Evolutionary conservation across 2,329 filamentous ascomycete genomes (phyloP).

Genomic region (Diplodia seriata): DNA sequence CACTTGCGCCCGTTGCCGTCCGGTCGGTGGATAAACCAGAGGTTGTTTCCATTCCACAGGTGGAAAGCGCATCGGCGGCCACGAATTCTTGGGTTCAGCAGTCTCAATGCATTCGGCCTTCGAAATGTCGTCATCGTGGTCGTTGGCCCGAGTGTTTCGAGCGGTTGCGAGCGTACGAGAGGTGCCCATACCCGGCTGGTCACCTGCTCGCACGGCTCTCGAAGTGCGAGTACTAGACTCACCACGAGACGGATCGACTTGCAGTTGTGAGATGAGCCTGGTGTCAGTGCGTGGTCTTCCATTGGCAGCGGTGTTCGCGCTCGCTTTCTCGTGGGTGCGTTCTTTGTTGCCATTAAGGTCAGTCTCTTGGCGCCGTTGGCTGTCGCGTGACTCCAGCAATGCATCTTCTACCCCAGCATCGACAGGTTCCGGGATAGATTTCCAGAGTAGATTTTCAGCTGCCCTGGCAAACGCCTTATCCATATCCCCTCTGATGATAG

Average conservation of each 20-base stretch:
- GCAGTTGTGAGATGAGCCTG: constrained; percentile 9
- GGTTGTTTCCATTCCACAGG: constrained; percentile 48
- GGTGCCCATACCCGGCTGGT: neutral
- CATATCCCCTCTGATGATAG: neutral
- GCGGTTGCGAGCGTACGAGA: neutral
- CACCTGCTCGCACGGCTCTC: neutral
- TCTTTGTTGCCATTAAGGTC: constrained; percentile 11
- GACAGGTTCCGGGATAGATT: neutral
- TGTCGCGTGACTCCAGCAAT: constrained; percentile 16
- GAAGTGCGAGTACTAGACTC: constrained; percentile 15
- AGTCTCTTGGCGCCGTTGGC: constrained; percentile 18
- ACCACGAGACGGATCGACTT: neutral
- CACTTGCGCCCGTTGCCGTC: constrained; percentile 69
- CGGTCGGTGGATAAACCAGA: constrained; percentile 66
- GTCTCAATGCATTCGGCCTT: neutral
- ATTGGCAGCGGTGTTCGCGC: neutral
- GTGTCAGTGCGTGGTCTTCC: neutral
- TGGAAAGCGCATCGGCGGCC: neutral
- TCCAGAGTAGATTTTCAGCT: neutral
- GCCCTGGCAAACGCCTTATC: constrained; percentile 6
- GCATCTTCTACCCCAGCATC: constrained; percentile 2
- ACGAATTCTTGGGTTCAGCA: neutral
- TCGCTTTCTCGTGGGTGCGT: constrained; percentile 1
- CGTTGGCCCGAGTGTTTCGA: neutral
- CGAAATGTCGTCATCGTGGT: neutral